phyloP scores from a whole-genome alignment of 2,329 filamentous ascomycete genomes.

The Talaromyces sp. region DNA sequence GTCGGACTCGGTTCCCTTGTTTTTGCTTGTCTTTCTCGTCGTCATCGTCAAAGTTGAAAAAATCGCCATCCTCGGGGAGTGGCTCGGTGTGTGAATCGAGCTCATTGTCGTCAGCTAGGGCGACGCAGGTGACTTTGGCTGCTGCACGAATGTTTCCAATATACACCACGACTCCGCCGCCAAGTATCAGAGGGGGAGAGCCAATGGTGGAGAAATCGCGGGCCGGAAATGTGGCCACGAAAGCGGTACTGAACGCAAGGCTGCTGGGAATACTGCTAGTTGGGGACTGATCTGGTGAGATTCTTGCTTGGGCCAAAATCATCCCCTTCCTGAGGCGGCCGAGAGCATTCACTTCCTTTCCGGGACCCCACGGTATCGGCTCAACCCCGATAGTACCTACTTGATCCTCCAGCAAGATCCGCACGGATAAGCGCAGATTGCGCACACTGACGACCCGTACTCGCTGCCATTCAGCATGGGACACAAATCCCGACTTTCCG shows the following conservation, averaged over 20 bases:
- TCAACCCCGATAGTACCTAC: constrained; percentile 85
- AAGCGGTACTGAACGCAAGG: constrained; percentile 57
- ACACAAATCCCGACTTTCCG: constrained; percentile 51
- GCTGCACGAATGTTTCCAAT: constrained; percentile 81
- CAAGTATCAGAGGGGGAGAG: constrained; percentile 56
- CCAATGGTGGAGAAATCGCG: constrained; percentile 48
- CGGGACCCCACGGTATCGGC: constrained; percentile 26
- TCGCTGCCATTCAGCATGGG: constrained; percentile 72
- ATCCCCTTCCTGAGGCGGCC: constrained; percentile 70
- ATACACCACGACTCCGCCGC: constrained; percentile 68
- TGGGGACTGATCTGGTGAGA: constrained; percentile 42
- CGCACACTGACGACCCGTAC: constrained; percentile 83
- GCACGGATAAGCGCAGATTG: constrained; percentile 81
- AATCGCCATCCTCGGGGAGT: constrained; percentile 35
- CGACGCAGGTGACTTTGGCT: constrained; percentile 67
- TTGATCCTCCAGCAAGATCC: constrained; percentile 72
- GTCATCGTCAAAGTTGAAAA: constrained; percentile 47
- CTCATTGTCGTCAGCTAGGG: constrained; percentile 34
- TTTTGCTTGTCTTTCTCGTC: constrained; percentile 23
- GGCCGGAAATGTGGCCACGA: constrained; percentile 69
- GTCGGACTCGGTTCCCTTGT: constrained; percentile 10
- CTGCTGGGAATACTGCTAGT: constrained; percentile 22
- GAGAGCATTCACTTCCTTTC: constrained; percentile 30
- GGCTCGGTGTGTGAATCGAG: constrained; percentile 31
- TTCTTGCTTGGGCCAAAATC: constrained; percentile 58